phyloP scores from a whole-genome alignment of 768 basidiomycete species.

The Lanmaoa pseudosensibilis region DNA sequence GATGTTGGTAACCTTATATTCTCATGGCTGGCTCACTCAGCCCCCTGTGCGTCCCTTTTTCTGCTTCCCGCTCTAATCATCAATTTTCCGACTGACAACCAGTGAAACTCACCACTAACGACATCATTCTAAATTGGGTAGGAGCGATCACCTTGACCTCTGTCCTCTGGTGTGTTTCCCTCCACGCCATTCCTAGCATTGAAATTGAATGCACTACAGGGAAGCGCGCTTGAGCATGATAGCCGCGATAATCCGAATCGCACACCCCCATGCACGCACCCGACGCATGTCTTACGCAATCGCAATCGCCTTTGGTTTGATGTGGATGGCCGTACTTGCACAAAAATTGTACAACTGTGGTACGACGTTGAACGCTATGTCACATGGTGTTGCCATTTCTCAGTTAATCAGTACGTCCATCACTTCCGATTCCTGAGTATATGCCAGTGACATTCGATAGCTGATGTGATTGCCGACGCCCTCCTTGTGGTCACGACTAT shows the following conservation, averaged over 20 bases:
- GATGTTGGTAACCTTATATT: conserved; percentile 9
- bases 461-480: conserved; percentile 19
- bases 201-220: conserved; percentile 1
- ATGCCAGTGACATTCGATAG: conserved; percentile 7
- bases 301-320: conserved; percentile 11
- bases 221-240: conserved; percentile 22
- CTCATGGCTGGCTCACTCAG: conserved; percentile 3
- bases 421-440: background rate
- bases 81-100: background rate
- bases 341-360: conserved; percentile 7
- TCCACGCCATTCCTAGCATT: background rate
- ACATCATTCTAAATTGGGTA: conserved; percentile 6
- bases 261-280: background rate
- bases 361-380: background rate
- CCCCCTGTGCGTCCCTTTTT: conserved; percentile 1
- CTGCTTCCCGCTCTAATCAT: background rate
- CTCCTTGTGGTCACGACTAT: conserved; percentile 17
- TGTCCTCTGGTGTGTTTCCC: conserved; percentile 11
- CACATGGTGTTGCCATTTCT: conserved; percentile 1
- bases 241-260: conserved; percentile 6
- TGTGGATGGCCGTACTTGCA: conserved; percentile 11
- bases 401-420: conserved; percentile 17
- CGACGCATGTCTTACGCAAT: background rate
- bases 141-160: background rate
- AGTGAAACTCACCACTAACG: background rate